Conservation (phyloP, 2,329 filamentous ascomycete genomes). For the Alternaria triticina region DNA sequence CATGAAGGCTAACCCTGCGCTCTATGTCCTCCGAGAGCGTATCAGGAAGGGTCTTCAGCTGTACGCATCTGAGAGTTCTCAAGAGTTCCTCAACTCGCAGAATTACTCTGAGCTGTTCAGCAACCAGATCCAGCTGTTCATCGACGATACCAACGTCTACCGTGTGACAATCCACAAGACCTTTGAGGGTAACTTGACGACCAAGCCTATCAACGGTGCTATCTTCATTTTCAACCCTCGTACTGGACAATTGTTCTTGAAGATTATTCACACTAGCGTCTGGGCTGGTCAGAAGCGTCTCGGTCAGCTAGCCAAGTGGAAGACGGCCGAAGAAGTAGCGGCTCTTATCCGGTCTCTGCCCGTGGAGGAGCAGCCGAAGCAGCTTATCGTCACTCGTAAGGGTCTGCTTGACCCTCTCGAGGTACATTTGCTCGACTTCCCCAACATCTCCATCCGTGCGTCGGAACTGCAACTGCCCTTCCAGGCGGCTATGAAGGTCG, state of each 20-base stretch:
- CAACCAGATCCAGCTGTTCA: constrained; percentile 98
- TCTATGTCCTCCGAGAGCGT: constrained; percentile 96
- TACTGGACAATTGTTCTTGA: constrained; percentile 95
- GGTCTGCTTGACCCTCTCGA: constrained; percentile 96
- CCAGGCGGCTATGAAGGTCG: constrained; percentile 99
- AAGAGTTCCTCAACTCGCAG: constrained; percentile 98
- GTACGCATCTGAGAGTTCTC: constrained; percentile 97
- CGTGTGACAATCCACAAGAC: constrained; percentile 99
- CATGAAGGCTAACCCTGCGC: constrained; percentile 98
- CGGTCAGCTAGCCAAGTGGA: constrained; percentile 98
- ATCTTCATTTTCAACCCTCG: constrained; percentile 99
- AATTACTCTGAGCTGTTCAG: constrained; percentile 99
- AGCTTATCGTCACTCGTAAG: constrained; percentile 97
- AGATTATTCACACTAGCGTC: constrained; percentile 99
- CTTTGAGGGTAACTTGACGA: constrained; percentile 98
- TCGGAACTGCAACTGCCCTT: constrained; percentile 97
- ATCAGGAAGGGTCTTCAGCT: constrained; percentile 97
- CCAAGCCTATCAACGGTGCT: constrained; percentile 98
- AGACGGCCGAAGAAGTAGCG: constrained; percentile 99
- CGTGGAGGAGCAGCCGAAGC: constrained; percentile 97
- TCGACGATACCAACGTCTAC: constrained; percentile 99
- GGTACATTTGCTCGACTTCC: constrained; percentile 96
- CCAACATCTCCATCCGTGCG: constrained; percentile 97
- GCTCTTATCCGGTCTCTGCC: constrained; percentile 94
- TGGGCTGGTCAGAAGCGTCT: constrained; percentile 99